Percentiles rank a stretch among this genome's conserved stretches.
Evolutionary conservation across 176 grass and related monocot genomes (phyloP).

Genomic region (Oryza meyeriana): DNA sequence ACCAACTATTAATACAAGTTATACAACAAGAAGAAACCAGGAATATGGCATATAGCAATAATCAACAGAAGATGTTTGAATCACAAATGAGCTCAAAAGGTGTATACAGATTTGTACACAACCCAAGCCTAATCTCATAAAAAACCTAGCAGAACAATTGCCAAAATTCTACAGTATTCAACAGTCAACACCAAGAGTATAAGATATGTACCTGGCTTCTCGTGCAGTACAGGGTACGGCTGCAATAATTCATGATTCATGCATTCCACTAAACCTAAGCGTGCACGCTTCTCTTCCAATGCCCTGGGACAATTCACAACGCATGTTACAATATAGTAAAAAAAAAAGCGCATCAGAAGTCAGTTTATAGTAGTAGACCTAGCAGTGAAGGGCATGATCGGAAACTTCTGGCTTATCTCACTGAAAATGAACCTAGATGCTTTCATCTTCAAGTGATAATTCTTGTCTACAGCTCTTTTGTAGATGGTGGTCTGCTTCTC

Average conservation of each 20-base stretch:
- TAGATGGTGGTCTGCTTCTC: constrained; percentile 99
- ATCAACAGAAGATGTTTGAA: background rate
- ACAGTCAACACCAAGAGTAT: background rate
- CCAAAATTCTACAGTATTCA: background rate
- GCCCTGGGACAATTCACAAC: constrained; percentile 47
- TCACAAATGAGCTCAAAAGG: background rate
- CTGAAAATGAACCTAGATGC: constrained; percentile 98
- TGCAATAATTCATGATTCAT: constrained; percentile 98
- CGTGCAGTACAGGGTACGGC: constrained; percentile 96
- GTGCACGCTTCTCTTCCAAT: constrained; percentile 93
- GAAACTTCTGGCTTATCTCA: constrained; percentile 98
- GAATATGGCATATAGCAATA: background rate
- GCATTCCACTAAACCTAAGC: constrained; percentile 91
- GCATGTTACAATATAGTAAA: background rate
- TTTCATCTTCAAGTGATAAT: constrained; percentile 99
- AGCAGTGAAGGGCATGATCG: constrained; percentile 96
- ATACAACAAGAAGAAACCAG: background rate
- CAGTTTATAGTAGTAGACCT: constrained; percentile 44
- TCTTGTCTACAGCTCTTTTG: constrained; percentile 97
- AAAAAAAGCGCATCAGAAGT: background rate
- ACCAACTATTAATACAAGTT: constrained; percentile 17
- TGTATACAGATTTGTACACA: background rate
- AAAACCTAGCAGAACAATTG: background rate
- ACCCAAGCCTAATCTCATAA: background rate
- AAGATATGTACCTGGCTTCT: constrained; percentile 73